A percentile compares a stretch with the other conserved stretches of the same genome.
phyloP scores from a whole-genome alignment of 148 eudicot genomes.

The Diospyros lotus region DNA sequence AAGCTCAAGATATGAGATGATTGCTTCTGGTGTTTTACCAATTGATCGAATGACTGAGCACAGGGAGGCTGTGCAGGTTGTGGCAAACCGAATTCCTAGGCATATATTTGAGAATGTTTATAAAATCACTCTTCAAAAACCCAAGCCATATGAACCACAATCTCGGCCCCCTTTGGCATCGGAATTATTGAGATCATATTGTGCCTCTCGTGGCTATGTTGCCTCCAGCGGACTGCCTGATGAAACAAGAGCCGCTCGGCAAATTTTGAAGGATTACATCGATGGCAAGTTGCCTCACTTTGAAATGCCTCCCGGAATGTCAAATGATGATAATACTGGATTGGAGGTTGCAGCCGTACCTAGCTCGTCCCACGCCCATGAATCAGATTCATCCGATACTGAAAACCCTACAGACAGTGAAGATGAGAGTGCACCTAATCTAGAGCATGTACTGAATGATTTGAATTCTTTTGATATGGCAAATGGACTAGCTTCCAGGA shows the following conservation, averaged over 20 bases:
- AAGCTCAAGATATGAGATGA: constrained; percentile 96
- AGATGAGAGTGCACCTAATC: constrained; percentile 26
- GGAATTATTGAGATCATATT: constrained; percentile 80
- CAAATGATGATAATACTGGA: constrained; percentile 31
- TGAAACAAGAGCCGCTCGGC: constrained; percentile 83
- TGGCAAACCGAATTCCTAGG: constrained; percentile 72
- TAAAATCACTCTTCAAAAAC: constrained; percentile 75
- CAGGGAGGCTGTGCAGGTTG: constrained; percentile 89
- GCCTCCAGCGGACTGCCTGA: constrained; percentile 88
- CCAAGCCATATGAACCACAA: constrained; percentile 80
- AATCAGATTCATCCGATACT: constrained; percentile 47
- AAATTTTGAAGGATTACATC: constrained; percentile 82
- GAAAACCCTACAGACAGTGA: constrained; percentile 31
- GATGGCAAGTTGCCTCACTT: constrained; percentile 90
- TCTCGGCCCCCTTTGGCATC: constrained; percentile 76
- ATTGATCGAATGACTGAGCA: constrained; percentile 90
- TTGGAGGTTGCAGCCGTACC: constrained; percentile 9
- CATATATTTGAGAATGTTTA: constrained; percentile 57
- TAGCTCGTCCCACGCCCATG: constrained; percentile 31
- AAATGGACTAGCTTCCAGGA: constrained; percentile 47
- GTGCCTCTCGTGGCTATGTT: constrained; percentile 93
- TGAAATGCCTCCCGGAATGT: constrained; percentile 70
- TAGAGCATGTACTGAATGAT: constrained; percentile 68
- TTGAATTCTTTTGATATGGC: constrained; percentile 67
- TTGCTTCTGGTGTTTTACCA: constrained; percentile 95